These are phyloP conservation scores for Eimeria tenella DNA, from an alignment of 169 alveolate species.

Conservation along the genomic window DNA sequence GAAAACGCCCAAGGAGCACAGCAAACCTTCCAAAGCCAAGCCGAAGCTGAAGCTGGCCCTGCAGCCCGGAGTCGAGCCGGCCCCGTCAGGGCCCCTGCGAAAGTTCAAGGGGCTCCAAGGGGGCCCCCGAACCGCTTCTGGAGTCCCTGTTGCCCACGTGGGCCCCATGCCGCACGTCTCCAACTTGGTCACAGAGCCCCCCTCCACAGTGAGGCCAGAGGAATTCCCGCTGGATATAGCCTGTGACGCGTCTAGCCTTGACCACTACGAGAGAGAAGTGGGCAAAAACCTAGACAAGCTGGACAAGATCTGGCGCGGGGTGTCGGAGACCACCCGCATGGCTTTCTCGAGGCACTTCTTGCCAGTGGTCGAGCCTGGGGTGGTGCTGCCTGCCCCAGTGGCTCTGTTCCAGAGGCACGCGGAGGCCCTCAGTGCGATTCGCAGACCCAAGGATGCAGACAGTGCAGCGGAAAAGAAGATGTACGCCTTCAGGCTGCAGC, in stretches of 20 bases:
- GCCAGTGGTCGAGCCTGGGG: not conserved
- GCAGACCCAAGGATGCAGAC: not conserved
- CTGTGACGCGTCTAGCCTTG: not conserved
- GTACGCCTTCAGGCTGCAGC: not conserved
- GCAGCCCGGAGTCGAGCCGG: too few relatives aligned
- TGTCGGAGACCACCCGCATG: not conserved
- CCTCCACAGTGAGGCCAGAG: too few relatives aligned
- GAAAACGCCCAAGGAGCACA: too few relatives aligned
- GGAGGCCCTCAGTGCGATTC: not conserved
- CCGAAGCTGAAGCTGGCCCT: too few relatives aligned
- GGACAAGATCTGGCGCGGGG: not conserved
- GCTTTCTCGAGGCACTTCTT: not conserved
- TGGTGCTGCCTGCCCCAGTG: not conserved
- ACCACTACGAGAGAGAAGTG: not conserved
- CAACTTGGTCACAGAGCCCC: not conserved
- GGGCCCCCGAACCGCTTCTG: not conserved
- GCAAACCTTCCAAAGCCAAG: too few relatives aligned
- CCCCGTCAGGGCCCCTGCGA: too few relatives aligned
- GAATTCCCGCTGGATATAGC: not conserved
- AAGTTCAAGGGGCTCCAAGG: too few relatives aligned
- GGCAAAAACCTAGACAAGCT: not conserved
- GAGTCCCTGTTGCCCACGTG: not conserved
- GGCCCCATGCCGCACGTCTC: not conserved
- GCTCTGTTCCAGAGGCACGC: conserved; percentile 24
- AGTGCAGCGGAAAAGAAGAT: not conserved